Conservation (phyloP, 2,329 filamentous ascomycete species). For the Cladosporium sp. region DNA sequence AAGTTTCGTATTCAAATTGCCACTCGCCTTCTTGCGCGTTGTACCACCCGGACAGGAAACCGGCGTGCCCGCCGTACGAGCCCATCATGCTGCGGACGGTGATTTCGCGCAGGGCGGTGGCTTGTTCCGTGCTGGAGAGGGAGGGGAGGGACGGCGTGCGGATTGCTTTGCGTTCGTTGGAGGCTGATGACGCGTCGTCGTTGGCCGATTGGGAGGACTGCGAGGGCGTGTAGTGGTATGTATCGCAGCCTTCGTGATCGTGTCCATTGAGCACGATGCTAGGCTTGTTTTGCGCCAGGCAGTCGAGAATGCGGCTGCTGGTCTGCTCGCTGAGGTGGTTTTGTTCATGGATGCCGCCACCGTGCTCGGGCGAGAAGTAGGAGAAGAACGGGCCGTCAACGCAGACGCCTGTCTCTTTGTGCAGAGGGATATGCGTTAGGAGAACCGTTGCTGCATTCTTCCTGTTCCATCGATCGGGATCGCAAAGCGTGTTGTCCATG, state of each 20-base stretch:
- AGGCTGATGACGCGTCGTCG: conserved; percentile 15
- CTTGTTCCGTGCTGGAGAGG: conserved; percentile 3
- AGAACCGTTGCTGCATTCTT: conserved; percentile 68
- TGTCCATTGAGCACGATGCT: conserved; percentile 89
- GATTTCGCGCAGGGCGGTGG: conserved; percentile 64
- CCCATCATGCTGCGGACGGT: conserved; percentile 99
- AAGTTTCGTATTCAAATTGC: conserved; percentile 76
- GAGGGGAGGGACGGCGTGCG: conserved; percentile 7
- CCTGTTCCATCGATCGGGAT: conserved; percentile 1
- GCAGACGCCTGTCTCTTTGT: conserved; percentile 79
- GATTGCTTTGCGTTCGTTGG: conserved; percentile 12
- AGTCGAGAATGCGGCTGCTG: conserved; percentile 54
- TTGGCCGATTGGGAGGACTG: too few relatives aligned
- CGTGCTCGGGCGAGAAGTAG: conserved; percentile 64
- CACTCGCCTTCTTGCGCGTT: conserved; percentile 69
- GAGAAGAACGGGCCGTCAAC: conserved; percentile 79
- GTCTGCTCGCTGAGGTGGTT: conserved; percentile 77
- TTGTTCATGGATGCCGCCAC: conserved; percentile 78
- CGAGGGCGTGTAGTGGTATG: conserved; percentile 62
- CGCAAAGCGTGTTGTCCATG: conserved; percentile 49
- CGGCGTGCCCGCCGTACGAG: conserved; percentile 86
- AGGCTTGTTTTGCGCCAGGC: conserved; percentile 64
- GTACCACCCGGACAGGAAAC: conserved; percentile 85
- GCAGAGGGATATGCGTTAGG: conserved; percentile 86
- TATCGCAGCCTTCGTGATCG: conserved; percentile 92